Evolutionary conservation across 345 rosid genomes (phyloP), one percentile per base, ranked within the genome.

Genomic region (Eucalyptus polybractea): DNA sequence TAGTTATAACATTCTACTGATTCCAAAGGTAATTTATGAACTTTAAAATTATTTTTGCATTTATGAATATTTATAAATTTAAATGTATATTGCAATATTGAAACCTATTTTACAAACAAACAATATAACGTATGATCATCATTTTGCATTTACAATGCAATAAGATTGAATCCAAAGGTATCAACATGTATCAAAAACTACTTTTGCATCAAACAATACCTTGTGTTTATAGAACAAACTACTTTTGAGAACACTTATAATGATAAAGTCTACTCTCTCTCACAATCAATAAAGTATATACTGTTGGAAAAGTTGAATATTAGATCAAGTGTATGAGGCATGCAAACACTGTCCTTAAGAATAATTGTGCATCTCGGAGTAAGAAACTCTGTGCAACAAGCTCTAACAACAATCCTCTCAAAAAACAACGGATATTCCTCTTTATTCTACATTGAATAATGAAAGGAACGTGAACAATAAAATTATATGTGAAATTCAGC

Each of bases 71-170:
- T 7, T 7, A n/a, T 65, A 65, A 65, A 65, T n/a, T 7, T n/a
- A n/a, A 14, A n/a, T 0, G 37, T 2, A 65, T 14, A 14, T n/a
- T n/a, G 8, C 10, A 1, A 65, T 1, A 65, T 31, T 65, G 33
- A n/a, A 65, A 65, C 19, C 1, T 65, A n/a, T 13, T 29, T 65
- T 14, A 29, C 19, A 16, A 65, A 65, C 76, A n/a, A 31, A 14
- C 8, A 1, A n/a, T 65, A n/a, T 14, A 65, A 65, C 9, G 5
- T n/a, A n/a, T 7, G 76, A n/a, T 14, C 31, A 65, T 65, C 37
- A n/a, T 65, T 65, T 65, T 65, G 37, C 37, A 65, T n/a, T n/a
- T n/a, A 65, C 19, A 14, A 0, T 62, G 10, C 37, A 29, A 29
- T 62, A 62, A 62, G 72, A 58, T 25, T 4, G 1, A 24, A 58